phyloP scores from a whole-genome alignment of 805 yeast species.

The Candida gorgasii region DNA sequence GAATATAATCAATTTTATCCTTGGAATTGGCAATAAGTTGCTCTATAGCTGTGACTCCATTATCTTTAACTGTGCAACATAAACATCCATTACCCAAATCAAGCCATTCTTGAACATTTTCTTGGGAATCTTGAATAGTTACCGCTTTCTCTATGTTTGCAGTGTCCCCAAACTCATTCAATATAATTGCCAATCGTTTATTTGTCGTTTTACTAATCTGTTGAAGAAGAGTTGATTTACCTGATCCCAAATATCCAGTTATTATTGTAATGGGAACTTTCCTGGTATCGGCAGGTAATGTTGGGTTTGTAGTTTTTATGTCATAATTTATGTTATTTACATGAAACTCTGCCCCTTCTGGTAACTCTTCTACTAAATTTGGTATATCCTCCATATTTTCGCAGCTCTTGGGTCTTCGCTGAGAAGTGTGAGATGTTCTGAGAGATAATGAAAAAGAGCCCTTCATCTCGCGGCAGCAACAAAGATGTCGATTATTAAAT shows the following conservation, averaged over 20 bases:
- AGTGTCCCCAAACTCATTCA: conserved; percentile 92
- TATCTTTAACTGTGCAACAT: conserved; percentile 94
- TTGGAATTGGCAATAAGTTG: conserved; percentile 71
- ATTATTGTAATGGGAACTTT: conserved; percentile 90
- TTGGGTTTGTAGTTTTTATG: conserved; percentile 7
- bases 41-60: conserved; percentile 93
- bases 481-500: neutral
- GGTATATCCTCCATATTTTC: conserved; percentile 14
- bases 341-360: conserved; percentile 11
- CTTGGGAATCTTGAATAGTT: conserved; percentile 58
- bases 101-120: conserved; percentile 83
- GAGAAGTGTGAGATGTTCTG: too few relatives aligned
- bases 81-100: conserved; percentile 96
- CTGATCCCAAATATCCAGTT: conserved; percentile 94
- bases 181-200: conserved; percentile 79
- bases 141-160: conserved; percentile 85
- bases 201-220: conserved; percentile 69
- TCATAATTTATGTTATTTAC: conserved; percentile 16
- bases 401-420: too few relatives aligned
- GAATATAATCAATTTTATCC: conserved; percentile 81
- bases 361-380: conserved; percentile 16
- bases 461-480: neutral
- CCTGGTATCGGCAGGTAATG: conserved; percentile 13
- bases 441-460: too few relatives aligned
- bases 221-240: conserved; percentile 84